A percentile compares a stretch with the other conserved stretches of the same genome.
These are phyloP conservation scores for Boletus coccyginus DNA, from an alignment of 768 basidiomycete species.

Conservation along the genomic window DNA sequence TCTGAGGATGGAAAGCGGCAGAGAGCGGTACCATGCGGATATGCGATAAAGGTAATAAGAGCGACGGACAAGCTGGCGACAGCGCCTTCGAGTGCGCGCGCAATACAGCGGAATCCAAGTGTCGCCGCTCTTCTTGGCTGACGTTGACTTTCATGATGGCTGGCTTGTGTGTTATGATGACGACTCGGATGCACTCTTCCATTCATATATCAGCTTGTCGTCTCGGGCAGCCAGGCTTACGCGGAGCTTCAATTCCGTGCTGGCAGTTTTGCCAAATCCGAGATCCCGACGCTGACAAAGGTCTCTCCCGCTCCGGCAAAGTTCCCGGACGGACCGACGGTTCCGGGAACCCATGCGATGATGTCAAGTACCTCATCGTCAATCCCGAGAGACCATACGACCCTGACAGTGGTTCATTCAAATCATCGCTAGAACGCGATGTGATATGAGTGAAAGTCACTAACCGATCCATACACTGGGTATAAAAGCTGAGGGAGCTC, in stretches of 20 bases:
- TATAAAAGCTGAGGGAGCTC: constrained; percentile 9
- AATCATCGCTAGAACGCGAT: not conserved
- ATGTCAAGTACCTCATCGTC: no score
- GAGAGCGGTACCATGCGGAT: constrained; percentile 57
- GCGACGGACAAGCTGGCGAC: constrained; percentile 45
- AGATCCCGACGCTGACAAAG: no score
- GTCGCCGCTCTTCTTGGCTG: constrained; percentile 48
- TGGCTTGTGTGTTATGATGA: no score
- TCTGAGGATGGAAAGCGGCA: constrained; percentile 70
- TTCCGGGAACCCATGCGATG: no score
- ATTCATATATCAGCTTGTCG: no score
- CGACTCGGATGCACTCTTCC: no score
- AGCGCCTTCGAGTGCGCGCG: constrained; percentile 59
- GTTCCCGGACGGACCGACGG: no score
- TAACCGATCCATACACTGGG: constrained; percentile 8
- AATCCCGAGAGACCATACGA: no score
- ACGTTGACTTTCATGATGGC: constrained; percentile 33
- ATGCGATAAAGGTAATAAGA: constrained; percentile 49
- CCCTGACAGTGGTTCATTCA: not conserved
- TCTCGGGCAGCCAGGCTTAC: no score
- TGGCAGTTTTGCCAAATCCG: no score
- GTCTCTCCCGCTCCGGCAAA: no score
- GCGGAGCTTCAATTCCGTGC: no score
- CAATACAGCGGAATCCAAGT: constrained; percentile 51
- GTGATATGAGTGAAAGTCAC: constrained; percentile 2